Conservation (phyloP, 257 asterid genomes). For the Striga asiatica region DNA sequence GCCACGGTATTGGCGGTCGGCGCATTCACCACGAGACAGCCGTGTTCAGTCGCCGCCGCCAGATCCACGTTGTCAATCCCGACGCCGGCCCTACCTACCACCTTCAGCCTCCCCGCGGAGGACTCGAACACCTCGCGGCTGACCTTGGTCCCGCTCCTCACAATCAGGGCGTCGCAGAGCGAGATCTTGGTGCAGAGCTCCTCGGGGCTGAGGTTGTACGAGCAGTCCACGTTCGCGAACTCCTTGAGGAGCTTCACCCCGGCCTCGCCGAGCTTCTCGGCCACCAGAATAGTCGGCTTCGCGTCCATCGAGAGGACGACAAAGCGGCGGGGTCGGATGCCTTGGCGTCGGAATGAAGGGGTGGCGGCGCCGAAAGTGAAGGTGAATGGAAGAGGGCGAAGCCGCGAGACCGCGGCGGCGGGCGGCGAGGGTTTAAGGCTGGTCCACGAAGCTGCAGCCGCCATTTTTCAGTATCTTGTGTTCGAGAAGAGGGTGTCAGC, state of each 20-base stretch:
- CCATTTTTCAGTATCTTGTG: conserved; percentile 27
- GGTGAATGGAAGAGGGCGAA: conserved; percentile 23
- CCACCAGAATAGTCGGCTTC: conserved; percentile 78
- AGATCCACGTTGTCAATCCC: conserved; percentile 97
- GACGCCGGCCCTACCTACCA: conserved; percentile 93
- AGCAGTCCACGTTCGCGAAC: conserved; percentile 76
- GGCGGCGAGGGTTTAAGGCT: conserved; percentile 31
- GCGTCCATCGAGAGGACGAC: conserved; percentile 63
- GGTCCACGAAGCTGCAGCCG: conserved; percentile 41
- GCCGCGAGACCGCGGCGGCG: conserved; percentile 29
- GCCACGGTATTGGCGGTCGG: conserved; percentile 93
- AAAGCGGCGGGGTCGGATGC: conserved; percentile 30
- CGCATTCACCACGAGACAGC: conserved; percentile 88
- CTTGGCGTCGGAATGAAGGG: conserved; percentile 22
- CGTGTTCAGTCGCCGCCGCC: conserved; percentile 92
- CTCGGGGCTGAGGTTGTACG: conserved; percentile 72
- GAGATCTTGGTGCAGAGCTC: conserved; percentile 89
- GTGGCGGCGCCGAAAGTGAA: conserved; percentile 30
- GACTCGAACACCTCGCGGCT: conserved; percentile 80
- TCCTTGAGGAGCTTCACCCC: conserved; percentile 62
- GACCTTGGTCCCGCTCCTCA: conserved; percentile 85
- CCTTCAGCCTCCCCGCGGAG: conserved; percentile 78
- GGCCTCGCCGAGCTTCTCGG: conserved; percentile 87
- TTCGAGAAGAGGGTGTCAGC: conserved; percentile 1
- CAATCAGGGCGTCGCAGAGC: conserved; percentile 78